These are phyloP conservation scores for Backusella psychrophila DNA, from an alignment of 192 early-diverging fungal genomes.

Conservation along the genomic window DNA sequence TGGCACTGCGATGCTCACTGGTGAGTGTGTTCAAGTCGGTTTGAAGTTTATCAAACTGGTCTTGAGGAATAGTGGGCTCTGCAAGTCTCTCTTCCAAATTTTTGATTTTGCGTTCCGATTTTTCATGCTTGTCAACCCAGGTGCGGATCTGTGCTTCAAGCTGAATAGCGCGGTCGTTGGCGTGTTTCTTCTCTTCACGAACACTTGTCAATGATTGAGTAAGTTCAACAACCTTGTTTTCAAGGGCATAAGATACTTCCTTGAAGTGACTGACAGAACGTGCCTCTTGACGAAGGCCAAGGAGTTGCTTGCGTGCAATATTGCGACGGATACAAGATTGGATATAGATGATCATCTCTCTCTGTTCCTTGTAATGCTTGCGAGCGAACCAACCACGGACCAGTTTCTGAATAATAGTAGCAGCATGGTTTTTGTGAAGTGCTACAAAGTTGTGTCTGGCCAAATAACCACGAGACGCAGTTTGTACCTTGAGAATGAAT, in stretches of 20 bases:
- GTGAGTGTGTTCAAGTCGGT: conserved; percentile 50
- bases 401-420: conserved; percentile 73
- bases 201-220: conserved; percentile 71
- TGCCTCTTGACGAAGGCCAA: conserved; percentile 76
- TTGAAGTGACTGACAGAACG: conserved; percentile 90
- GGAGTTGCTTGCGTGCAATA: conserved; percentile 67
- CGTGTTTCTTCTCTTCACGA: conserved; percentile 66
- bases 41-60: conserved; percentile 52
- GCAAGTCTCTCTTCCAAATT: conserved; percentile 43
- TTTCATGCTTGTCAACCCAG: conserved; percentile 75
- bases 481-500: conserved; percentile 66
- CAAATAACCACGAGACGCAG: conserved; percentile 55
- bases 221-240: conserved; percentile 95
- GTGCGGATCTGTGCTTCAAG: conserved; percentile 62
- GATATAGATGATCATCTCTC: conserved; percentile 63
- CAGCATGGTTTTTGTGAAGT: conserved; percentile 63
- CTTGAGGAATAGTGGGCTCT: conserved; percentile 57
- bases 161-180: conserved; percentile 53
- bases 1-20: conserved; percentile 56
- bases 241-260: conserved; percentile 90
- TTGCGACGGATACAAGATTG: conserved; percentile 83
- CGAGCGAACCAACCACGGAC: conserved; percentile 70
- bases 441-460: conserved; percentile 62
- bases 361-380: conserved; percentile 51
- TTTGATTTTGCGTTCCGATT: conserved; percentile 58